These are phyloP conservation scores for Acanthamoeba lenticulata DNA, from an alignment of 208 protist genomes.

Conservation along the genomic window DNA sequence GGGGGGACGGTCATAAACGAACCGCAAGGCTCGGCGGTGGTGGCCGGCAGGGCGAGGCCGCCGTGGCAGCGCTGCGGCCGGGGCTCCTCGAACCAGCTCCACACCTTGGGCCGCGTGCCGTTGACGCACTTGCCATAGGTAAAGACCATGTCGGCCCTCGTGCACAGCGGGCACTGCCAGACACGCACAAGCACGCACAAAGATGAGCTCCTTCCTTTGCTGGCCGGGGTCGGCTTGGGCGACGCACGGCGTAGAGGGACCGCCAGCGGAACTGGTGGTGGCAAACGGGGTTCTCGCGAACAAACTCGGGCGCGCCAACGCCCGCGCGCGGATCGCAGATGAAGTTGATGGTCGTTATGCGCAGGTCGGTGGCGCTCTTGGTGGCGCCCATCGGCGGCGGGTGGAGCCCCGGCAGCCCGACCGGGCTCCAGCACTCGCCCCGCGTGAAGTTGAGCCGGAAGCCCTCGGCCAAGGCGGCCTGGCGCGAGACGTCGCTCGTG, in stretches of 20 bases:
- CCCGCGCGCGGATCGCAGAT: conserved; percentile 30
- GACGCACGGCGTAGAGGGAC: conserved; percentile 36
- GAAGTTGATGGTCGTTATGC: conserved; percentile 12
- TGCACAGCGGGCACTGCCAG: conserved; percentile 44
- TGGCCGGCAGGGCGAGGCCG: conserved; percentile 5
- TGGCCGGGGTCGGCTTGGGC: background rate
- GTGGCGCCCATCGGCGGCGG: too few relatives aligned
- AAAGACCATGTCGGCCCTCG: conserved; percentile 44
- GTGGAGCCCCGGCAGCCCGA: too few relatives aligned
- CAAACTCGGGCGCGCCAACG: conserved; percentile 10
- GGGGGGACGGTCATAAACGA: too few relatives aligned
- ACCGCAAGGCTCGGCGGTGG: background rate
- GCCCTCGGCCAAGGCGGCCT: background rate
- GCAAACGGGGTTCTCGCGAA: conserved; percentile 33
- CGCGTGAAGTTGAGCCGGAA: conserved; percentile 29
- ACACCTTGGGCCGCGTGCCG: conserved; percentile 32
- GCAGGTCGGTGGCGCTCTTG: too few relatives aligned
- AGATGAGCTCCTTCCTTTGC: too few relatives aligned
- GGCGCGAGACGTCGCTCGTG: background rate
- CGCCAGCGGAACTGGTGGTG: conserved; percentile 50
- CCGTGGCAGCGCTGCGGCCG: conserved; percentile 41
- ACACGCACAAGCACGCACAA: background rate
- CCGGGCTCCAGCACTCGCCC: background rate
- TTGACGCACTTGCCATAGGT: conserved; percentile 61
- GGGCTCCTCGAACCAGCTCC: conserved; percentile 44